A percentile compares a stretch with the other conserved stretches of the same genome.
These are phyloP conservation scores for Anaeramoeba flamelloides DNA, from an alignment of 78 protist genomes.

Conservation along the genomic window DNA sequence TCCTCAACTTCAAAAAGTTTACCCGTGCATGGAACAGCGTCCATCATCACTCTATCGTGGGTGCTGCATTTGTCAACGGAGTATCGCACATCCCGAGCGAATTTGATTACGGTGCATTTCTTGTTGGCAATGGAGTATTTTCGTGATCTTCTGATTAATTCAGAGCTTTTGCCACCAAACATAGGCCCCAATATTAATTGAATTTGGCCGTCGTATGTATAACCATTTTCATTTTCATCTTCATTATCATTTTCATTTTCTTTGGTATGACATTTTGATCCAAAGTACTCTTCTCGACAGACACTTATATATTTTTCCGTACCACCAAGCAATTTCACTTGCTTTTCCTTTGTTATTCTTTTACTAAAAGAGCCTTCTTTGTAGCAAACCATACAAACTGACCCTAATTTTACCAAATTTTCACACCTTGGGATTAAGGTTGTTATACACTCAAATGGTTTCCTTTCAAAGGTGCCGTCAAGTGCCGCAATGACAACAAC, in stretches of 20 bases:
- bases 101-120: conserved; percentile 18
- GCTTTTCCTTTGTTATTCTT: conserved; percentile 34
- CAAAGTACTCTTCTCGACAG: no score
- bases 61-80: conserved; percentile 33
- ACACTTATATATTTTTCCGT: conserved; percentile 60
- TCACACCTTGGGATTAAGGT: conserved; percentile 55
- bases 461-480: conserved; percentile 38
- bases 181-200: no score
- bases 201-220: no score
- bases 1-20: conserved; percentile 24
- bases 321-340: conserved; percentile 62
- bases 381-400: conserved; percentile 54
- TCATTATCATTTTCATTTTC: no score
- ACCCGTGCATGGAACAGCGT: conserved; percentile 40
- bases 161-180: conserved; percentile 66
- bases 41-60: conserved; percentile 42
- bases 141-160: conserved; percentile 48
- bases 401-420: conserved; percentile 44
- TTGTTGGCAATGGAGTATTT: conserved; percentile 43
- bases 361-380: conserved; percentile 53
- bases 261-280: no score
- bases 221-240: no score
- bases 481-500: conserved; percentile 66
- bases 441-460: conserved; percentile 40
- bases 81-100: conserved; percentile 25